Evolutionary conservation across 805 yeast genomes (phyloP).

Genomic region (Scheffersomyces lignosus): DNA sequence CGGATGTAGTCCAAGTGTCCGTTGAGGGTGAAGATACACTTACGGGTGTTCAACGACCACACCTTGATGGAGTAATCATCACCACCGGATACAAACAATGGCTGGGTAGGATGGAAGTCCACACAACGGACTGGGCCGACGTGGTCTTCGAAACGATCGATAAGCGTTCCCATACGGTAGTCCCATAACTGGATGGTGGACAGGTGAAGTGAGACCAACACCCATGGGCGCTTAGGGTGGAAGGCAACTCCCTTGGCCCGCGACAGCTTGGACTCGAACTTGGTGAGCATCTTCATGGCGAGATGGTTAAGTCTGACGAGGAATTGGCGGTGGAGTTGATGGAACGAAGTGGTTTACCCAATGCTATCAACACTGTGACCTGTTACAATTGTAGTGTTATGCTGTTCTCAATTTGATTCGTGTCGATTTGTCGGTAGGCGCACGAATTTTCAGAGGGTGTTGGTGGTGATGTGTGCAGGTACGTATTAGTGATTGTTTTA

Average conservation of each 20-base stretch:
- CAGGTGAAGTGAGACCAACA: constrained; percentile 88
- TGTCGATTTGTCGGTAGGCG: too few species aligned
- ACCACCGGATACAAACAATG: constrained; percentile 94
- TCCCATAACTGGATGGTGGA: constrained; percentile 99
- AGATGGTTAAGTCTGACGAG: too few species aligned
- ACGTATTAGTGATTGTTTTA: too few species aligned
- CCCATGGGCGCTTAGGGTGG: constrained; percentile 96
- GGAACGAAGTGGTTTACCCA: too few species aligned
- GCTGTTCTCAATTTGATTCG: too few species aligned
- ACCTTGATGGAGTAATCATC: constrained; percentile 95
- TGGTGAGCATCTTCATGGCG: constrained; percentile 33
- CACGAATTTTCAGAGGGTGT: too few species aligned
- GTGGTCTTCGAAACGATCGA: constrained; percentile 96
- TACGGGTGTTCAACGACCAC: constrained; percentile 91
- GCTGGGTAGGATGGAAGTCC: constrained; percentile 97
- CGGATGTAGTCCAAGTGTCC: constrained; percentile 97
- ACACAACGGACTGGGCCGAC: constrained; percentile 97
- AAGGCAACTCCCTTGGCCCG: constrained; percentile 97
- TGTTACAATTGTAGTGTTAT: too few species aligned
- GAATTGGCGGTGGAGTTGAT: too few species aligned
- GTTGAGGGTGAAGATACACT: constrained; percentile 84
- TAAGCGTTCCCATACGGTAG: constrained; percentile 96
- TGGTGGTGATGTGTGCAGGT: too few species aligned
- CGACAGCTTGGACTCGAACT: constrained; percentile 96
- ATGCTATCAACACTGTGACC: too few species aligned